Conservation (phyloP, 2,329 filamentous ascomycete genomes). For the Calonectria henricotiae region DNA sequence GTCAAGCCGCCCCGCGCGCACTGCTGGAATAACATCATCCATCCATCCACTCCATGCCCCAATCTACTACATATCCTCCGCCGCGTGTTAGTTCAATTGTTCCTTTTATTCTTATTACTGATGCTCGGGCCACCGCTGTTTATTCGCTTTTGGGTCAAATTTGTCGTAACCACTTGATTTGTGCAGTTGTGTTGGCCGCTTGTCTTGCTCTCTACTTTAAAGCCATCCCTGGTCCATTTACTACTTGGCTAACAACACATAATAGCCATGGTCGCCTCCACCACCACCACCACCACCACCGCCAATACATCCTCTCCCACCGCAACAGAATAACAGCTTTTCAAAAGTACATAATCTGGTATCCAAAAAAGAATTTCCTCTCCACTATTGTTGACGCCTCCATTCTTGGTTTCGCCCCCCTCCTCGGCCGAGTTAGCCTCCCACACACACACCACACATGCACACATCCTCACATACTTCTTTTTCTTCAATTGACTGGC, state of each 20-base stretch:
- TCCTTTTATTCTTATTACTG: conserved; percentile 44
- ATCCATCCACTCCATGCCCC: conserved; percentile 45
- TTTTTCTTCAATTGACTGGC: conserved; percentile 36
- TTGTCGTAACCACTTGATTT: conserved; percentile 33
- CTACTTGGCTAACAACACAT: conserved; percentile 21
- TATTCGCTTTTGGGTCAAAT: conserved; percentile 40
- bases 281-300: conserved; percentile 7
- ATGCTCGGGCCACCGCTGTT: conserved; percentile 35
- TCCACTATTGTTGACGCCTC: conserved; percentile 28
- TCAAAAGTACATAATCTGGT: conserved; percentile 17
- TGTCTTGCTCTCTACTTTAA: neutral
- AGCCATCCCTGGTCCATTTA: conserved; percentile 15
- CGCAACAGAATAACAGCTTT: conserved; percentile 14
- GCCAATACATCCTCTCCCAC: neutral
- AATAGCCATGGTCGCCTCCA: conserved; percentile 33
- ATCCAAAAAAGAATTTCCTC: conserved; percentile 15
- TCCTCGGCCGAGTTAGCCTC: conserved; percentile 31
- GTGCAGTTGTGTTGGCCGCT: neutral
- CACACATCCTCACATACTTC: conserved; percentile 37
- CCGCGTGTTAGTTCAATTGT: conserved; percentile 20
- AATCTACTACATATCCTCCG: conserved; percentile 28
- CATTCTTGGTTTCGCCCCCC: conserved; percentile 27
- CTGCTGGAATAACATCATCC: conserved; percentile 52
- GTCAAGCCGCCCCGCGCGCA: conserved; percentile 47
- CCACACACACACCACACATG: conserved; percentile 29